Conservation (phyloP, 768 basidiomycete genomes). For the Lentinula edodes region DNA sequence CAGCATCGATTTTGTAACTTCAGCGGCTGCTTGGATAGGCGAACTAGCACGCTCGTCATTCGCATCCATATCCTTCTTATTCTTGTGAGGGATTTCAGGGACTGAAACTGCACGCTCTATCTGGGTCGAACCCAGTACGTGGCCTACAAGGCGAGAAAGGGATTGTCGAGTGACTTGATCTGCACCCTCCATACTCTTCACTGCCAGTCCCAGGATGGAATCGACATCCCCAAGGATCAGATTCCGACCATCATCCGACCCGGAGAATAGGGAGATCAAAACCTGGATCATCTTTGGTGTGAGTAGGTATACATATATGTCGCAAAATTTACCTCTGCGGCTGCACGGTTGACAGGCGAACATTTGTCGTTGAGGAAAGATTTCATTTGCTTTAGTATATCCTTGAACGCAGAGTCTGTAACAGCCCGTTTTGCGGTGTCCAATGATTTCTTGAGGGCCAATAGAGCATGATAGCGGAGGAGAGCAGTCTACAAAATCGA, state of each 20-base stretch:
- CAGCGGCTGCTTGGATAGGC: slow-evolving; percentile 39
- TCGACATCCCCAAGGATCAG: slow-evolving; percentile 73
- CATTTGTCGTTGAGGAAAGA: slow-evolving; percentile 75
- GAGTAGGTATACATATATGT: neutral
- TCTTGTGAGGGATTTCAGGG: slow-evolving; percentile 51
- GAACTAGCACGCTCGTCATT: slow-evolving; percentile 52
- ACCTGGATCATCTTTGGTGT: slow-evolving; percentile 30
- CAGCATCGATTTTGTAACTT: slow-evolving; percentile 63
- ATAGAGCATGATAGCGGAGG: slow-evolving; percentile 75
- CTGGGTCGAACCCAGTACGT: slow-evolving; percentile 82
- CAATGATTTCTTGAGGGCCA: slow-evolving; percentile 76
- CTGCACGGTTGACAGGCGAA: slow-evolving; percentile 78
- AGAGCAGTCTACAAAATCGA: slow-evolving; percentile 55
- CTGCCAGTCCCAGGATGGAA: slow-evolving; percentile 55
- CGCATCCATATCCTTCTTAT: slow-evolving; percentile 50
- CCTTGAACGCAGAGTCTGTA: slow-evolving; percentile 70
- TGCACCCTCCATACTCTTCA: slow-evolving; percentile 72
- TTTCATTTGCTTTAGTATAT: slow-evolving; percentile 81
- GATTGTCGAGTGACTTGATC: slow-evolving; percentile 82
- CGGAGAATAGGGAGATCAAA: slow-evolving; percentile 52
- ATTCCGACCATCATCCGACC: slow-evolving; percentile 43
- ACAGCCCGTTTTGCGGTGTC: slow-evolving; percentile 77
- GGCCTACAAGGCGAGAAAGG: slow-evolving; percentile 75
- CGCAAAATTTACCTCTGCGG: slow-evolving; percentile 52
- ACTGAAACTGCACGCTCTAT: slow-evolving; percentile 46